Evolutionary conservation across 495 filamentous ascomycete species (phyloP).

Genomic region (Penicillium coprophilum): DNA sequence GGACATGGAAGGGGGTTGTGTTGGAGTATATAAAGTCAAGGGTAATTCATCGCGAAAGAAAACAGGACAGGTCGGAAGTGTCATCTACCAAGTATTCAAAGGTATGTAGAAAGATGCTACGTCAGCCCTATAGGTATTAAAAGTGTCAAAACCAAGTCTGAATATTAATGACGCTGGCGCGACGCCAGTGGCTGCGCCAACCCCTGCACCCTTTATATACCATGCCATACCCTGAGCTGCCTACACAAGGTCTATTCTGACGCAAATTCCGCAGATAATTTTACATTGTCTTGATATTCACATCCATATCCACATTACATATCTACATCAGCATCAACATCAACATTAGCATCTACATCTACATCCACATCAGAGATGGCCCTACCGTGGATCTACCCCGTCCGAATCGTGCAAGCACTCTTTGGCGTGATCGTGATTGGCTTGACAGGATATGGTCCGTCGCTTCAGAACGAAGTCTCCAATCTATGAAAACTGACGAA

Average conservation of each 20-base stretch:
- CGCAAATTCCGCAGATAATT: neutral
- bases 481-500: constrained; percentile 13
- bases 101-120: neutral
- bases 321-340: neutral
- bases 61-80: neutral
- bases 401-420: constrained; percentile 62
- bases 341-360: neutral
- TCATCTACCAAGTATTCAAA: neutral
- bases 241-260: neutral
- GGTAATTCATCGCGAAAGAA: neutral
- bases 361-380: constrained; percentile 24
- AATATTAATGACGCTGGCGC: constrained; percentile 25
- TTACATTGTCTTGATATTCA: constrained; percentile 2
- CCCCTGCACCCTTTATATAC: constrained; percentile 7
- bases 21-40: neutral
- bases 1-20: neutral
- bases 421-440: constrained; percentile 72
- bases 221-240: neutral
- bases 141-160: constrained; percentile 9
- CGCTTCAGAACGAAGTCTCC: neutral
- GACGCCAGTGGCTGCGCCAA: constrained; percentile 26
- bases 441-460: constrained; percentile 68
- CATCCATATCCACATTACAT: neutral
- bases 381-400: constrained; percentile 54
- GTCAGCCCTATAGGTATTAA: constrained; percentile 20